Percentiles rank a stretch among this genome's conserved stretches.
These are phyloP conservation scores for Solanum clarkiae DNA, from an alignment of 257 asterid species.

Conservation along the genomic window DNA sequence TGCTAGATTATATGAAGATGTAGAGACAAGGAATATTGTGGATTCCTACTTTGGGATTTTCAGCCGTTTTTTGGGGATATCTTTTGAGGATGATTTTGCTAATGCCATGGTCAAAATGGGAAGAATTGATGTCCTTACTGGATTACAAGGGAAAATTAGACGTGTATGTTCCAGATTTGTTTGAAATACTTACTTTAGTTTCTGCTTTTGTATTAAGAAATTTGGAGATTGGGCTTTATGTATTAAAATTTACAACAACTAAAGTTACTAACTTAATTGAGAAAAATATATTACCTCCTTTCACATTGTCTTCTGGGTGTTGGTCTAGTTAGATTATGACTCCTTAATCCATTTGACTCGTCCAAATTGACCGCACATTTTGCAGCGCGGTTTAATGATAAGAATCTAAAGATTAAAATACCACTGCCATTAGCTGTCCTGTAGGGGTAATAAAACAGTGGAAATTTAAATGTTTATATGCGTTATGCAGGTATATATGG, in stretches of 20 bases:
- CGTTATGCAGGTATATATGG: too few species aligned
- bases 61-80: conserved; percentile 29
- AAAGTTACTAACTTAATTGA: too few species aligned
- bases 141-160: conserved; percentile 51
- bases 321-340: too few species aligned
- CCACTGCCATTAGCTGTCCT: too few species aligned
- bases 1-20: conserved; percentile 54
- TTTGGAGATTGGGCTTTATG: neutral
- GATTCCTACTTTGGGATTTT: conserved; percentile 58
- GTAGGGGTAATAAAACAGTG: too few species aligned
- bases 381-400: too few species aligned
- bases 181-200: neutral
- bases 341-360: too few species aligned
- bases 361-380: too few species aligned
- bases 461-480: too few species aligned
- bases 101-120: conserved; percentile 73
- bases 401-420: too few species aligned
- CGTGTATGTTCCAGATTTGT: conserved; percentile 38
- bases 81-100: conserved; percentile 60
- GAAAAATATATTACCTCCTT: too few species aligned
- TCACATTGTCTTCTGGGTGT: too few species aligned
- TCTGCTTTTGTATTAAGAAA: neutral
- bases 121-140: conserved; percentile 48
- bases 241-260: neutral
- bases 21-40: conserved; percentile 27